A percentile compares a stretch with the other conserved stretches of the same genome.
Conservation (phyloP, 139 green algal species). For the Pseudopediastrum boryanum region DNA sequence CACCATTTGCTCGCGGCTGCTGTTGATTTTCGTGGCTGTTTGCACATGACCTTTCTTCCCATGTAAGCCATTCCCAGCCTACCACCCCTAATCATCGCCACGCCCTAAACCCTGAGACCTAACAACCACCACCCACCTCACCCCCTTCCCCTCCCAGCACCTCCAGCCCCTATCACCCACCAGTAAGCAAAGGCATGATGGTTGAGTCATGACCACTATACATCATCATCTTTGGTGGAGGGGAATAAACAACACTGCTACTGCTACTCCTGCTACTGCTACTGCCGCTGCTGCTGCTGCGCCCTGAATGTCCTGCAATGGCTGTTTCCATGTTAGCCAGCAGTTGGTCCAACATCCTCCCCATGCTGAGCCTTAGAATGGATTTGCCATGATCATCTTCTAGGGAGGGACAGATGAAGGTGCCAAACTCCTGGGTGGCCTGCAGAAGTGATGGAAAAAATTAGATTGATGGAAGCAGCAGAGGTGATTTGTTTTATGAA, state of each 20-base stretch:
- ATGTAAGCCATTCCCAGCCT: no score
- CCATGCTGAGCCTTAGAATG: conserved; percentile 70
- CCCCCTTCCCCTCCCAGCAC: no score
- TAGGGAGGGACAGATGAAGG: conserved; percentile 53
- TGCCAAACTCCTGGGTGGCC: conserved; percentile 62
- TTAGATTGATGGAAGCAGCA: no score
- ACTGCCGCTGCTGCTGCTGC: conserved; percentile 15
- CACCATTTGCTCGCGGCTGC: no score
- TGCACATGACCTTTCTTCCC: no score
- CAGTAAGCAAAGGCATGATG: conserved; percentile 70
- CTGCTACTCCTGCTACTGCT: conserved; percentile 35
- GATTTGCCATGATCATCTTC: conserved; percentile 41
- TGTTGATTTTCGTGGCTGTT: no score
- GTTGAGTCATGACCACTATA: conserved; percentile 79
- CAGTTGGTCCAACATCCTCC: conserved; percentile 60
- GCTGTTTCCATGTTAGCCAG: conserved; percentile 60
- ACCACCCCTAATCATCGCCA: no score
- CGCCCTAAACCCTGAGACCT: no score
- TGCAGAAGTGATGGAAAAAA: conserved; percentile 35
- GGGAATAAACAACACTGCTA: background rate
- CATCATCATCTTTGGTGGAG: conserved; percentile 55
- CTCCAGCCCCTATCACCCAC: background rate
- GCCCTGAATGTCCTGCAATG: no score
- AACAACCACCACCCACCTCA: no score
- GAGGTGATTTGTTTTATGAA: no score